Evolutionary conservation across 768 basidiomycete species (phyloP), one percentile per base, ranked within the genome.

Genomic region (Termitomyces titanicus): DNA sequence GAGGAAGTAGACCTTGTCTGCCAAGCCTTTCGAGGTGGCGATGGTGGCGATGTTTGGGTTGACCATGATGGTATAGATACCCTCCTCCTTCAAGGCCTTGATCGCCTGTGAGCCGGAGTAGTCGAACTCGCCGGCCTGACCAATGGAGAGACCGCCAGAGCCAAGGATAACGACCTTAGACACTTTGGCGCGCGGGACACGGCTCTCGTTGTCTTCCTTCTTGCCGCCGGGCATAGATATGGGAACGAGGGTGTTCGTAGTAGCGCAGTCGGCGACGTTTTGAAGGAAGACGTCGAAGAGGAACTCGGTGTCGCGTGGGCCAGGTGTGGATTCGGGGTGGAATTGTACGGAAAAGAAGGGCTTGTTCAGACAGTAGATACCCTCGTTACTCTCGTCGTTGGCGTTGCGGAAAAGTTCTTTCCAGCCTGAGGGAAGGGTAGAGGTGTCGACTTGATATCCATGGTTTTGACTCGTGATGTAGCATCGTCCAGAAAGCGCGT

Each of bases 401-500:
- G 97, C 96, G 66, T 99, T 99, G 64, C 79, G 78, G 79, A 98
- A 99, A 22, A 99, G 77, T 69, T 95, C 94, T 67, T 87, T 88
- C 97, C 97, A 99, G 0, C 89, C 91, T 1, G 66, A 56, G 8
- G 89, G 88, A 55, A 99, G 84, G 1, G 92, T 83, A 10, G 74
- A 68, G 0, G 85, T 79, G 66, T 99, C 88, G 60, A 98, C 97
- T 68, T 98, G 89, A 75, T 86, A 99, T 59, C 97, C 97, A 73
- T 99, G 97, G 69, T 99, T 99, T 73, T 99, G 97, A 65, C 91
- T 94, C 37, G 97, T 99, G 76, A 99, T 98, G 71, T 98, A 99
- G 76, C 97, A 99, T 52, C 97, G 80, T 29, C 95, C 97, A 47
- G 92, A 93, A 52, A 96, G 80, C 39, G 89, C 82, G 69, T 94